Base-by-base conservation (phyloP, 208 protist genomes). In the Vickermania spadyakhi region DNA sequence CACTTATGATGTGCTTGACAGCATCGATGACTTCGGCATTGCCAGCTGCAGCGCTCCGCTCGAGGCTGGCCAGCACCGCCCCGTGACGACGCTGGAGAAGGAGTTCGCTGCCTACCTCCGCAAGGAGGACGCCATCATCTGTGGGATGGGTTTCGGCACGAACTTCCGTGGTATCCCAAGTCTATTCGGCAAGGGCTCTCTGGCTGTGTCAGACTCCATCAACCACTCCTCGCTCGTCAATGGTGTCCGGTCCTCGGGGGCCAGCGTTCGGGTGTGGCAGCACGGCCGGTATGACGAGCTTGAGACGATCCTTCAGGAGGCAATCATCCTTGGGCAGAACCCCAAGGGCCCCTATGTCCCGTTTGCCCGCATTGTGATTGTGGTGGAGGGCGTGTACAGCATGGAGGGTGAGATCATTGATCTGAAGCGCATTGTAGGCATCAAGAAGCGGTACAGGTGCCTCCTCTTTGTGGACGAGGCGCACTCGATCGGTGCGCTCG, bases 181-280 rank as follows among this genome's bases (percentile, higher is more conserved):
- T 31, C 97, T 98, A 36, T 96, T 98, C 51, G 96, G 95, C 52
- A 98, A 97, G 60, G 97, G 97, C 11, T 81, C 96, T 22, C 72
- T 98, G 1, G 77, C 84, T 45, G 75, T 98, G 54, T 97, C 87
- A n/a, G 98, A 99, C 75, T 73, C 62, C 54, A 70, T 97, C 11
- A 99, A 99, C 75, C 98, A 99, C 77, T 96, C 96, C n/a, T 98
- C 93, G 0, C 82, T 99, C 63, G 97, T 99, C 53, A 91, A 94
- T 57, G 98, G 97, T 58, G 91, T 98, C 31, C 75, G 93, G 21
- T 66, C 86, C 27, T 91, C 84, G 23, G 85, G 92, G 14, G 84
- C 87, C 14, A 80, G 84, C 56, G 93, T 96, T 27, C 72, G 80
- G 52, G 83, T 98, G 23, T 99, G 98, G 69, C 72, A 87, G 53